Base-by-base conservation (phyloP, 129 eudicot species). In the Helianthus annuus region DNA sequence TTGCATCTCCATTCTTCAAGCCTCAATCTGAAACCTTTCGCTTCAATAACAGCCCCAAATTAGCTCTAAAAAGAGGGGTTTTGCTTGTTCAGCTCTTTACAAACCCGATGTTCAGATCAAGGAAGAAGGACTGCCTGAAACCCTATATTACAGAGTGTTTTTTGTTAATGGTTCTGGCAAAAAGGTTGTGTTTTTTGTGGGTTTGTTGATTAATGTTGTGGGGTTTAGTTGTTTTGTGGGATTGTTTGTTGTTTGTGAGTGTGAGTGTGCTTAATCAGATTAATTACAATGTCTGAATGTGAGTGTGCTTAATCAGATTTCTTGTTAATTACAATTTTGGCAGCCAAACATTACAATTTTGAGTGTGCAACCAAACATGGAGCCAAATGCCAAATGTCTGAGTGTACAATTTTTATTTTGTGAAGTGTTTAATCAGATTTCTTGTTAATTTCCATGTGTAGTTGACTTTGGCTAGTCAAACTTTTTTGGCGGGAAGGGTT, bases 131-230 rank as follows among this genome's bases (percentile, higher is more conserved):
- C 78, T 52, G 54, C 94, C 99, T 46, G 97, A 94, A 83, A 87
- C 99, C 83, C 97, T 94, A 5, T 97, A 94, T 78, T 90, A 94
- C 71, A 85, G 98, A 22, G 91, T 90, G 19, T 94, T 94, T 63
- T 90, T 90, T 56, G 69, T 78, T 39, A 96, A 94, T 49, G 79
- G 78, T 38, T 85, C 93, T 16, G 98, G 96, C 81, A 94, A 83
- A 84, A 94, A 90, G 92, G 98, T 89, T 46, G 9, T 27, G 22
- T 54, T 14, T 36, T 73, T 36, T 57, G 44, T 67, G 52, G 34
- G 29, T 56, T 46, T 9, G 5, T 6, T 11, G 15, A 11, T 38
- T 66, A 10, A 22, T 48, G 24, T 27, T 44, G 12, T 34, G 6
- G 56, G 79, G 38, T 74, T 52, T 39, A n/a, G n/a, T 39, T 27